Conservation (phyloP, 768 basidiomycete genomes). For the Tulasnella sp. region DNA sequence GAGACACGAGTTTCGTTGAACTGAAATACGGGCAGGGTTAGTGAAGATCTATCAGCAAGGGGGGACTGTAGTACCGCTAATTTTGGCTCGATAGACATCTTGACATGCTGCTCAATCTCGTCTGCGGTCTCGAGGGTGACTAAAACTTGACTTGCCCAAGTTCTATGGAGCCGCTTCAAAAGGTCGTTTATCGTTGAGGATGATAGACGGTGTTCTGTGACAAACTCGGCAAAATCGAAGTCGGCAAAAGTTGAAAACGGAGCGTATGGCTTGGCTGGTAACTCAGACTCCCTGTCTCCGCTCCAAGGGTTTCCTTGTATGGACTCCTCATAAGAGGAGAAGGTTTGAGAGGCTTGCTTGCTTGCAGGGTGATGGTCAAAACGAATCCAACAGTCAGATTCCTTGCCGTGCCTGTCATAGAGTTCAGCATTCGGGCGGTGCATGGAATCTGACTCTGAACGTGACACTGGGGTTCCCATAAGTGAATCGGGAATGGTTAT, state of each 20-base stretch:
- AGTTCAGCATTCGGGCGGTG: not conserved
- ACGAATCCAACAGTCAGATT: not conserved
- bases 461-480: too few relatives aligned
- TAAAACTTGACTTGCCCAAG: not conserved
- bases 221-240: not conserved
- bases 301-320: not conserved
- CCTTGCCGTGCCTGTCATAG: not conserved
- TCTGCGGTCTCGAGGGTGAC: not conserved
- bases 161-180: not conserved
- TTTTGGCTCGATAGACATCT: not conserved
- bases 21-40: not conserved
- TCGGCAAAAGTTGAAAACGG: not conserved
- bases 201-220: not conserved
- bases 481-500: not conserved
- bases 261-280: not conserved
- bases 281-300: not conserved
- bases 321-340: not conserved
- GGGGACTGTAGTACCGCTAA: not conserved
- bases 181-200: not conserved
- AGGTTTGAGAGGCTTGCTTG: not conserved
- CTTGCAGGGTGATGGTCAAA: not conserved
- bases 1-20: not conserved
- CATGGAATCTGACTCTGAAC: too few relatives aligned
- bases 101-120: not conserved
- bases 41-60: not conserved